Conservation (phyloP, 345 rosid genomes). For the Dipteronia dyeriana region DNA sequence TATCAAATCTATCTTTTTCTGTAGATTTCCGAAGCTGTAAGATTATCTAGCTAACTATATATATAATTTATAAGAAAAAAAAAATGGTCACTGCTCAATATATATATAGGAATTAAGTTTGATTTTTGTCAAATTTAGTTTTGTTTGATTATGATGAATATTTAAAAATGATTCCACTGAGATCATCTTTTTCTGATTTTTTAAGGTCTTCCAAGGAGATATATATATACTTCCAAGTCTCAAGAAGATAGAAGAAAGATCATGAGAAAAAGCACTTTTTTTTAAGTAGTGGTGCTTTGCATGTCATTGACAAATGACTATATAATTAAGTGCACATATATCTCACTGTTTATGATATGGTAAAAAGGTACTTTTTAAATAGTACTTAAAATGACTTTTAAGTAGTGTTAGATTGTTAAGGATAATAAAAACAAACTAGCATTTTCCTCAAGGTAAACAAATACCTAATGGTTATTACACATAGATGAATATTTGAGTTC, state of each 20-base stretch:
- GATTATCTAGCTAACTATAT: background rate
- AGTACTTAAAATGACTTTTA: background rate
- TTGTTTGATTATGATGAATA: background rate
- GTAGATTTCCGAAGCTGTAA: background rate
- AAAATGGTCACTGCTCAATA: background rate
- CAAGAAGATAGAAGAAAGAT: background rate
- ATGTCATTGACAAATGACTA: background rate
- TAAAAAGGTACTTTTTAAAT: background rate
- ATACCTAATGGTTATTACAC: too few species aligned
- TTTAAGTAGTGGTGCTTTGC: background rate
- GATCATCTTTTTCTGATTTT: constrained; percentile 8
- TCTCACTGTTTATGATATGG: background rate
- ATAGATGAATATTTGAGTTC: too few species aligned
- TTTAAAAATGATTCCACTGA: background rate
- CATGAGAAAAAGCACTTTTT: background rate
- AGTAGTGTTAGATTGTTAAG: background rate
- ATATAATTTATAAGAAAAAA: too few species aligned
- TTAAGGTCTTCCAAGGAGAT: background rate
- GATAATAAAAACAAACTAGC: background rate
- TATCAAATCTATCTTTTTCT: constrained; percentile 19
- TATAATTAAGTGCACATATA: background rate
- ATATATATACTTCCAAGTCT: background rate
- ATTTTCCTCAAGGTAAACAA: background rate
- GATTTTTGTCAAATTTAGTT: background rate
- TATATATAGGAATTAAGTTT: background rate